A percentile compares a stretch with the other conserved stretches of the same genome.
Conservation (phyloP, 495 filamentous ascomycete genomes). For the Aspergillus taichungensis region DNA sequence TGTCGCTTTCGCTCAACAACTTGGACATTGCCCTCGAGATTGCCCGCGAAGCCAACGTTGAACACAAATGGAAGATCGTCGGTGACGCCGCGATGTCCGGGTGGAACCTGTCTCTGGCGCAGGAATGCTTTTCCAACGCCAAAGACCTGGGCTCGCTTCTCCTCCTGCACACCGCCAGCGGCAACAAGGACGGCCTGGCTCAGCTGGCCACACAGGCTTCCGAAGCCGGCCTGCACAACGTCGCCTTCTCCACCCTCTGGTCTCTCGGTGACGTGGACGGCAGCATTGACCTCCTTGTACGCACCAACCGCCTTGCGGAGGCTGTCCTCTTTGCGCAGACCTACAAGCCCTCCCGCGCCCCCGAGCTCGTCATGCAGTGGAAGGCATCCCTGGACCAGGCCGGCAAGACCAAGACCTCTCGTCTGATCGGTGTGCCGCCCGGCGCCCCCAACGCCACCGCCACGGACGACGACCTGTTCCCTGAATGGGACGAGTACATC, state of each 20-base stretch:
- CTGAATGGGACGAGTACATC: slow-evolving; percentile 89
- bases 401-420: slow-evolving; percentile 75
- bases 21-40: slow-evolving; percentile 78
- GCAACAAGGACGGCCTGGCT: slow-evolving; percentile 62
- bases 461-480: slow-evolving; percentile 87
- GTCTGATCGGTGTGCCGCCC: slow-evolving; percentile 75
- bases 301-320: slow-evolving; percentile 72
- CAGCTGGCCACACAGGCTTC: slow-evolving; percentile 66
- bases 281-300: slow-evolving; percentile 70
- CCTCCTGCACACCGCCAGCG: slow-evolving; percentile 75
- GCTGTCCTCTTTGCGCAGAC: slow-evolving; percentile 88
- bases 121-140: slow-evolving; percentile 84
- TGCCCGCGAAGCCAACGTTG: slow-evolving; percentile 72
- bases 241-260: slow-evolving; percentile 88
- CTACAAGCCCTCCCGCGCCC: slow-evolving; percentile 75
- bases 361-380: slow-evolving; percentile 64
- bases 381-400: slow-evolving; percentile 67
- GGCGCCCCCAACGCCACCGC: slow-evolving; percentile 37
- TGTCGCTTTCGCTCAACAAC: slow-evolving; percentile 75
- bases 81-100: slow-evolving; percentile 80
- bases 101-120: slow-evolving; percentile 82
- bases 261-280: slow-evolving; percentile 71
- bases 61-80: slow-evolving; percentile 96
- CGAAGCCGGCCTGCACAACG: slow-evolving; percentile 71
- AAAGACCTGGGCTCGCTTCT: slow-evolving; percentile 85